phyloP scores from a whole-genome alignment of 2,329 filamentous ascomycete species.

The Stachybotrys chlorohalonatus region DNA sequence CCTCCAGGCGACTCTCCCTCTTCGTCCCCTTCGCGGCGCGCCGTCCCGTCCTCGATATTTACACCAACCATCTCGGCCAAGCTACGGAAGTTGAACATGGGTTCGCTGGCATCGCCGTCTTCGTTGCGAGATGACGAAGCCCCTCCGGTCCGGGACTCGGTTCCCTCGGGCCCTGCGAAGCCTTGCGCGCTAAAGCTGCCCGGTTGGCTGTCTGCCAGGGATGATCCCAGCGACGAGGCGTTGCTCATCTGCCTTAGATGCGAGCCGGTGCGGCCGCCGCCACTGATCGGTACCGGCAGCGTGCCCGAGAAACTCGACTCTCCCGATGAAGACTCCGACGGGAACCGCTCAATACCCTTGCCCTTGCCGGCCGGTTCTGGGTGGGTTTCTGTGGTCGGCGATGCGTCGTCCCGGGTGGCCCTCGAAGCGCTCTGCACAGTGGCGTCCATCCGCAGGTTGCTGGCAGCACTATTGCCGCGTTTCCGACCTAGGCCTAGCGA shows the following conservation, averaged over 20 bases:
- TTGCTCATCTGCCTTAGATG: constrained; percentile 79
- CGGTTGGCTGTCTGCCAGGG: constrained; percentile 56
- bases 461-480: constrained; percentile 50
- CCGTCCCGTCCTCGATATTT: constrained; percentile 38
- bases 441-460: constrained; percentile 50
- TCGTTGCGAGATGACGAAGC: constrained; percentile 39
- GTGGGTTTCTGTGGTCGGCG: constrained; percentile 8
- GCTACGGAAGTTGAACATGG: constrained; percentile 87
- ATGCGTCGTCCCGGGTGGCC: constrained; percentile 12
- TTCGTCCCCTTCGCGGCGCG: constrained; percentile 18
- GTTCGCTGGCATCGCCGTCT: constrained; percentile 51
- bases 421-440: constrained; percentile 36
- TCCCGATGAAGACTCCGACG: constrained; percentile 8
- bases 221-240: constrained; percentile 76
- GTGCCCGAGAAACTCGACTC: constrained; percentile 21
- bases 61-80: constrained; percentile 76
- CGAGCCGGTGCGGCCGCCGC: constrained; percentile 51
- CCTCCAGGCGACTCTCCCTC: constrained; percentile 14
- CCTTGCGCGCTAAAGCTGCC: constrained; percentile 37
- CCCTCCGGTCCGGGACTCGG: constrained; percentile 43
- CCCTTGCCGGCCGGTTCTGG: constrained; percentile 43
- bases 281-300: constrained; percentile 34
- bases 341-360: constrained; percentile 55
- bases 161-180: constrained; percentile 23
- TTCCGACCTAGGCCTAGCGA: constrained; percentile 51